These are phyloP conservation scores for Orbilia oligospora DNA, from an alignment of 2,329 filamentous ascomycete species.

Conservation along the genomic window DNA sequence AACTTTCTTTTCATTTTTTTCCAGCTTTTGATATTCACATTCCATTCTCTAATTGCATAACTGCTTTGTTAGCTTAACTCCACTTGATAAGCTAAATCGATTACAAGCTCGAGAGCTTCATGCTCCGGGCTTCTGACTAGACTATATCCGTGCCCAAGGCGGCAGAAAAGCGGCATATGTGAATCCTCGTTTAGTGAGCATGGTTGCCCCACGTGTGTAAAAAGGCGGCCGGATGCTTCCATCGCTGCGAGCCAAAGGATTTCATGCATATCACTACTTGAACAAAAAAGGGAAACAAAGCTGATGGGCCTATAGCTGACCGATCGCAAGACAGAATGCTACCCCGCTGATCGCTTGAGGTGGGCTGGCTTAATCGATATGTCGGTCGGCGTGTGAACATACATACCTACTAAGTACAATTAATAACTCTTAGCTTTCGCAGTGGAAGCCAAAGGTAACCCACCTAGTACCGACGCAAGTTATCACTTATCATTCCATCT, in stretches of 20 bases:
- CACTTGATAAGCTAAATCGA: constrained; percentile 35
- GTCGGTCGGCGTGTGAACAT: background rate
- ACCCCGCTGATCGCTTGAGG: constrained; percentile 44
- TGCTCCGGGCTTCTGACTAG: constrained; percentile 25
- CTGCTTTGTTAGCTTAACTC: constrained; percentile 13
- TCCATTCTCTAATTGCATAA: constrained; percentile 26
- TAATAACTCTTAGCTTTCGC: constrained; percentile 16
- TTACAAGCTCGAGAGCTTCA: constrained; percentile 22
- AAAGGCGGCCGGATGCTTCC: constrained; percentile 44
- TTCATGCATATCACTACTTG: constrained; percentile 30
- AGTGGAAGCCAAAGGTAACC: constrained; percentile 16
- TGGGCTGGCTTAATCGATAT: constrained; percentile 44
- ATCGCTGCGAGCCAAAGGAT: constrained; percentile 40
- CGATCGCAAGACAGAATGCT: constrained; percentile 33
- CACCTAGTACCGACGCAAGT: constrained; percentile 56
- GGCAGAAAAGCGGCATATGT: constrained; percentile 53
- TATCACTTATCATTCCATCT: constrained; percentile 59
- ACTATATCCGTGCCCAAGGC: constrained; percentile 36
- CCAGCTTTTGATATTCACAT: constrained; percentile 20
- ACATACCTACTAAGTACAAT: no score
- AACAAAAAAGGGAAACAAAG: constrained; percentile 10
- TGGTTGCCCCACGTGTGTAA: constrained; percentile 46
- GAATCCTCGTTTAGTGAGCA: constrained; percentile 45
- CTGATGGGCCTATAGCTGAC: constrained; percentile 32
- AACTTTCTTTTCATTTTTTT: constrained; percentile 1